Conservation (phyloP, 257 asterid genomes). For the Henckelia pumila region DNA sequence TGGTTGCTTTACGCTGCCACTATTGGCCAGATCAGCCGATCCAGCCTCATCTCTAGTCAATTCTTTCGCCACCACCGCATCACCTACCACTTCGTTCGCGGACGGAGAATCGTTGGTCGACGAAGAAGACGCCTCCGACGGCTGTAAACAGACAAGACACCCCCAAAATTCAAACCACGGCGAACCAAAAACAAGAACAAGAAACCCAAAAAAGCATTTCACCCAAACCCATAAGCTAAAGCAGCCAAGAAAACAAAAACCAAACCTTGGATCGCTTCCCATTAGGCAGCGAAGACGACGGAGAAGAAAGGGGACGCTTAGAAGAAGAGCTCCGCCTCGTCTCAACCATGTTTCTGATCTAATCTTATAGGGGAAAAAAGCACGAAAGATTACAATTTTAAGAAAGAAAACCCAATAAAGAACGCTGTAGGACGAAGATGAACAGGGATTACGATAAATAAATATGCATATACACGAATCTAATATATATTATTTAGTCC, state of each 20-base stretch:
- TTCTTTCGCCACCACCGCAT: slow-evolving; percentile 32
- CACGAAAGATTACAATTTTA: not conserved
- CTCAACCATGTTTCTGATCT: not conserved
- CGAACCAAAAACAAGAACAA: not conserved
- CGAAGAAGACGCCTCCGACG: not conserved
- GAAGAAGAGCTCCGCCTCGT: slow-evolving; percentile 2
- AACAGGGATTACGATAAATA: not conserved
- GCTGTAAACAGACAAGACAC: not conserved
- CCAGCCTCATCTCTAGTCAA: slow-evolving; percentile 45
- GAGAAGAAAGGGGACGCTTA: not conserved
- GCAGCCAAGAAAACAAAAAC: not conserved
- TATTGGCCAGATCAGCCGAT: slow-evolving; percentile 65
- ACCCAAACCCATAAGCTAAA: not conserved
- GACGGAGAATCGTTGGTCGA: not conserved
- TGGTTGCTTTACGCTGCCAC: slow-evolving; percentile 35
- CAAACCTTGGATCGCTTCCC: slow-evolving; percentile 4
- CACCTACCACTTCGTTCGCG: not conserved
- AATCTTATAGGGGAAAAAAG: no score
- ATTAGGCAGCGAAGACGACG: not conserved
- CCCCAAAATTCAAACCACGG: not conserved
- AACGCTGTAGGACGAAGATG: not conserved
- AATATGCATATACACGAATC: no score
- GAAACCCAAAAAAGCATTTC: not conserved
- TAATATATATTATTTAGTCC: no score
- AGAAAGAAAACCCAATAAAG: not conserved